phyloP scores from a whole-genome alignment of 2,329 filamentous ascomycete genomes.

The Periconia sp. region DNA sequence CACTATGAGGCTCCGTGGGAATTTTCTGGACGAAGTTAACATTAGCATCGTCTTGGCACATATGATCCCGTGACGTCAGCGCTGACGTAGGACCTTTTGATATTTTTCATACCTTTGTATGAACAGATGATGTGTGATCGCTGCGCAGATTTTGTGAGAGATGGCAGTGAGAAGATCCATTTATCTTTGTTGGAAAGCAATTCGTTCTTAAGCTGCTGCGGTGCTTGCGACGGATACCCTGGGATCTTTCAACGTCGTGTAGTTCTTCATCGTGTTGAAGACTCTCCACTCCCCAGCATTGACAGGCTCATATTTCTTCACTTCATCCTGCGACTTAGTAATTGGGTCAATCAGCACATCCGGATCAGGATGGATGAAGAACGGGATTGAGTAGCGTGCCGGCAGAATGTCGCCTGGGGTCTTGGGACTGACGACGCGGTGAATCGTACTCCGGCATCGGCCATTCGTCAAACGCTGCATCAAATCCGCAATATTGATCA shows the following conservation, averaged over 20 bases:
- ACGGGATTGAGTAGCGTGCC: constrained; percentile 42
- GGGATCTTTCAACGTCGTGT: constrained; percentile 11
- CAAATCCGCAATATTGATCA: constrained; percentile 30
- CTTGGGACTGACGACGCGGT: constrained; percentile 39
- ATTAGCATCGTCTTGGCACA: background rate
- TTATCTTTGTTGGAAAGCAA: too few species aligned
- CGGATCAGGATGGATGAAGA: constrained; percentile 42
- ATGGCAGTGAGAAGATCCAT: too few species aligned
- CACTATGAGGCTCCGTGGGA: background rate
- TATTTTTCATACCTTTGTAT: background rate
- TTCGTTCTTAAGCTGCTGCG: background rate
- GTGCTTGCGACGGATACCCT: background rate
- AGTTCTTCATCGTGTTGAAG: constrained; percentile 36
- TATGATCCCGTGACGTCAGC: background rate
- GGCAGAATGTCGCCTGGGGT: constrained; percentile 26
- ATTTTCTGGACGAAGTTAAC: background rate
- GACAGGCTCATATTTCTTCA: constrained; percentile 42
- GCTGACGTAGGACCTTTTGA: background rate
- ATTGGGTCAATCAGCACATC: constrained; percentile 39
- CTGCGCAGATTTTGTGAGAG: too few species aligned
- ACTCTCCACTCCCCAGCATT: constrained; percentile 39
- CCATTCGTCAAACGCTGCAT: constrained; percentile 29
- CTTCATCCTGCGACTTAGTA: constrained; percentile 30
- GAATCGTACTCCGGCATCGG: constrained; percentile 39
- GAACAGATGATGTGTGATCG: too few species aligned